A percentile compares a stretch with the other conserved stretches of the same genome.
Conservation (phyloP, 768 basidiomycete species). For the Gymnopilus dilepis region DNA sequence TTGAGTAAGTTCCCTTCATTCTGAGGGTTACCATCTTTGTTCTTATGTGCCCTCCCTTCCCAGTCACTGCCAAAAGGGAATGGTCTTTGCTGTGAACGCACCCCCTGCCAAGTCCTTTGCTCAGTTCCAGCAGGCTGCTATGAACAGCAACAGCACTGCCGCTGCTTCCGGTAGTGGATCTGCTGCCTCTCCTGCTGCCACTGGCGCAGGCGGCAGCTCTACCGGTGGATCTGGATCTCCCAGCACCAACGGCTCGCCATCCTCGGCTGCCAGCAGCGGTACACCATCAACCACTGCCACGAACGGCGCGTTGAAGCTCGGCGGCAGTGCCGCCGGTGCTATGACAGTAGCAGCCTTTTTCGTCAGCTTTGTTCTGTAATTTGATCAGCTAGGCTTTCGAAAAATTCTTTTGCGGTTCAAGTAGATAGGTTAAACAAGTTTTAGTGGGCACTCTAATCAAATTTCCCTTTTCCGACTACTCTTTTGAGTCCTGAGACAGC, state of each 20-base stretch:
- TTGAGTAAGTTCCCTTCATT: constrained; percentile 17
- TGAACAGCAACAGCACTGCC: constrained; percentile 18
- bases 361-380: constrained; percentile 38
- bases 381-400: not conserved
- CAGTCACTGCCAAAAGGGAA: constrained; percentile 57
- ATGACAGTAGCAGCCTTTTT: constrained; percentile 38
- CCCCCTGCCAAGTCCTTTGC: constrained; percentile 50
- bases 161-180: constrained; percentile 18
- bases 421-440: constrained; percentile 11
- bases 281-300: constrained; percentile 21
- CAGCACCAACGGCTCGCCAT: constrained; percentile 14
- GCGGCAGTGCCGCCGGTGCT: constrained; percentile 39
- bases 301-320: constrained; percentile 34
- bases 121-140: constrained; percentile 45
- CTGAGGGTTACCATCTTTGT: not conserved
- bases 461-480: not conserved
- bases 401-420: not conserved
- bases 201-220: constrained; percentile 24
- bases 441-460: constrained; percentile 17
- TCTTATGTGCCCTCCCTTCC: constrained; percentile 7
- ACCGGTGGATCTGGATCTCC: not conserved
- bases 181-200: constrained; percentile 12
- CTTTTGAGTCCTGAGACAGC: not conserved
- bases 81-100: constrained; percentile 69
- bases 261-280: constrained; percentile 18